Evolutionary conservation across 1,284 basidiomycete species (phyloP).

Genomic region (Malassezia restricta): DNA sequence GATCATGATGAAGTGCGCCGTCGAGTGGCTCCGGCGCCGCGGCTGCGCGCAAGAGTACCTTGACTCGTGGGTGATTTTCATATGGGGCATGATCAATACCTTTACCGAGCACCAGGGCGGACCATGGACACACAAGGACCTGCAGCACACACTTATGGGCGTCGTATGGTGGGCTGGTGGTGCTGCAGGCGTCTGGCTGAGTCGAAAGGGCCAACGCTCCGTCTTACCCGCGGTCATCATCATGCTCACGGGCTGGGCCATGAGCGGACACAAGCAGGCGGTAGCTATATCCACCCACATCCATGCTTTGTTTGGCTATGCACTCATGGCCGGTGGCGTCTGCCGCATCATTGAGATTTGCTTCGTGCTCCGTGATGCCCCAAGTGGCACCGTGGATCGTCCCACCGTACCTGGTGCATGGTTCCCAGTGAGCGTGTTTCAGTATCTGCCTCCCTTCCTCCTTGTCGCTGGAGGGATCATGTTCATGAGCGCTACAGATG

Average conservation of each 20-base stretch:
- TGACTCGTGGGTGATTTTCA: constrained; percentile 75
- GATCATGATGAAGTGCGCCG: constrained; percentile 68
- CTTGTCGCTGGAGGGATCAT: constrained; percentile 33
- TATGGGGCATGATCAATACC: constrained; percentile 74
- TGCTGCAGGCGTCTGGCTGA: constrained; percentile 70
- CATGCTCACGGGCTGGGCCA: constrained; percentile 64
- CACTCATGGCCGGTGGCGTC: constrained; percentile 72
- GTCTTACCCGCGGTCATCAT: constrained; percentile 74
- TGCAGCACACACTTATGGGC: constrained; percentile 68
- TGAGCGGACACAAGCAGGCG: constrained; percentile 78
- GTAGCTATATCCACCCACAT: constrained; percentile 57
- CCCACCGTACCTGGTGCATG: constrained; percentile 8
- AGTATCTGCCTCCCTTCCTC: constrained; percentile 39
- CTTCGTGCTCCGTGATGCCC: constrained; percentile 53
- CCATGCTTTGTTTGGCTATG: constrained; percentile 69
- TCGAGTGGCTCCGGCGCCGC: constrained; percentile 60
- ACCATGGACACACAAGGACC: constrained; percentile 64
- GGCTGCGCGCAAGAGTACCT: constrained; percentile 65
- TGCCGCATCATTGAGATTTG: constrained; percentile 75
- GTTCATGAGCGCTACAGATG: constrained; percentile 45
- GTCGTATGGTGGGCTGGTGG: constrained; percentile 73
- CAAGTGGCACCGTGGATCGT: constrained; percentile 21
- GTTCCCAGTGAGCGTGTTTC: constrained; percentile 20
- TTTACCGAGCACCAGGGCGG: constrained; percentile 60
- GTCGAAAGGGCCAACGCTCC: constrained; percentile 69